A percentile compares a stretch with the other conserved stretches of the same genome.
Conservation (phyloP, 345 rosid species). For the Moricandia arvensis region DNA sequence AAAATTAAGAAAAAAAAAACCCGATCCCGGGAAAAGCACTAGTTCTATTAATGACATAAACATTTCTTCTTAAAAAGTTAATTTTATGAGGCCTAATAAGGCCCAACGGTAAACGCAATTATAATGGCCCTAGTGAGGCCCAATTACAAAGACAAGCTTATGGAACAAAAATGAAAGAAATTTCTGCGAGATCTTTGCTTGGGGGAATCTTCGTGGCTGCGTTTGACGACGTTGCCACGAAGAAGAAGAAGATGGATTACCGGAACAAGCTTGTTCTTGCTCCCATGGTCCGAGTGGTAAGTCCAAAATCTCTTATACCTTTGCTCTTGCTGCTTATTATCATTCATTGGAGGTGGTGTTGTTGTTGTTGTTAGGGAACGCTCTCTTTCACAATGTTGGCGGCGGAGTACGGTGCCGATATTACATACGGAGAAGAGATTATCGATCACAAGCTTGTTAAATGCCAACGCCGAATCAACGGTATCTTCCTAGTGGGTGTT, state of each 20-base stretch:
- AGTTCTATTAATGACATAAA: no score
- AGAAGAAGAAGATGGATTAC: constrained; percentile 64
- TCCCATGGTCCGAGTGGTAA: constrained; percentile 97
- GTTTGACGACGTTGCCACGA: constrained; percentile 27
- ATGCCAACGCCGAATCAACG: constrained; percentile 67
- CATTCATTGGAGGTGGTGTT: background rate
- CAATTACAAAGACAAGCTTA: background rate
- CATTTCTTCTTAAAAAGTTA: no score
- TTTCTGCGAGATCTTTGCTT: constrained; percentile 22
- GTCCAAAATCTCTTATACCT: constrained; percentile 21
- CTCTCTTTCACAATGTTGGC: constrained; percentile 72
- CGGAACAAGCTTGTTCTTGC: constrained; percentile 79
- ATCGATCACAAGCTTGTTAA: constrained; percentile 77
- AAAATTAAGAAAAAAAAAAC: no score
- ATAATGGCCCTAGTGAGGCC: background rate
- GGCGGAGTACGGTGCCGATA: constrained; percentile 87
- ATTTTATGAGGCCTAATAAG: no score
- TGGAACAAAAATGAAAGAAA: background rate
- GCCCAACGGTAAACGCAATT: background rate
- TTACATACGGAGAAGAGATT: constrained; percentile 90
- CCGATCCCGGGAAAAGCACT: no score
- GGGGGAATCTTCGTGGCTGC: constrained; percentile 19
- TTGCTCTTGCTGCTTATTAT: background rate
- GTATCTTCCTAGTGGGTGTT: background rate
- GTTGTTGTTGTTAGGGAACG: constrained; percentile 58